Evolutionary conservation across 1,139 yeast species (phyloP), one percentile per base, ranked within the genome.

Genomic region (Scheffersomyces illinoinensis): DNA sequence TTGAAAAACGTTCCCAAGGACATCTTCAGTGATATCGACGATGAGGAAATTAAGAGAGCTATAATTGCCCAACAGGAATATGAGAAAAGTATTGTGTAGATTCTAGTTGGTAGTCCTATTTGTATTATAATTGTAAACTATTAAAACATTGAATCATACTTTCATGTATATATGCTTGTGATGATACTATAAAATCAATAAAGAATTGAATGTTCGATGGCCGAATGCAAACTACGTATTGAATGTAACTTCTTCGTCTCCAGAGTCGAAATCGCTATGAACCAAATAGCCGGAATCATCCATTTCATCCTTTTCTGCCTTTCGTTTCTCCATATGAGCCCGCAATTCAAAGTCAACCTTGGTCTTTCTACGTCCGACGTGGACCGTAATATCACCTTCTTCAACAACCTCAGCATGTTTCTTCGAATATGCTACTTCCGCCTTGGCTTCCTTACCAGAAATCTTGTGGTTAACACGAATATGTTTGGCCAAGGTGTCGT

Each of bases 401-500:
- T 77, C 78, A 7, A 71, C 74, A 7, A 81, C 77, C 63, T 81
- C 84, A 1, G 84, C 85, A 58, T 81, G 80, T 59, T 78, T 79
- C 61, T 81, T 81, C 10, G 83, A 78, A 62, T 76, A 81, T 0
- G 84, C 83, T 49, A 81, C 84, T 62, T 81, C 84, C 0, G 82
- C 82, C 62, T 81, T 85, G 33, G 91, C 92, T 67, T 87, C 90
- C 64, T 84, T 84, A 46, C 90, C 88, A 5, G 85, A 82, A 47
- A 90, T 81, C 59, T 87, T 86, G 75, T 93, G 98, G 76, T 95
- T 93, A 46, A 92, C 95, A 62, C 97, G 83, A 55, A 92, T 88
- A 73, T 95, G 99, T 70, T 98, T 87, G 21, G 97, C 93, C 64
- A 95, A 82, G 2, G 99, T 98, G 74, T 95, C 99, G 73, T 93